Evolutionary conservation across 495 filamentous ascomycete species (phyloP), one percentile per base, ranked within the genome.

Genomic region (Gamarada debralockiae): DNA sequence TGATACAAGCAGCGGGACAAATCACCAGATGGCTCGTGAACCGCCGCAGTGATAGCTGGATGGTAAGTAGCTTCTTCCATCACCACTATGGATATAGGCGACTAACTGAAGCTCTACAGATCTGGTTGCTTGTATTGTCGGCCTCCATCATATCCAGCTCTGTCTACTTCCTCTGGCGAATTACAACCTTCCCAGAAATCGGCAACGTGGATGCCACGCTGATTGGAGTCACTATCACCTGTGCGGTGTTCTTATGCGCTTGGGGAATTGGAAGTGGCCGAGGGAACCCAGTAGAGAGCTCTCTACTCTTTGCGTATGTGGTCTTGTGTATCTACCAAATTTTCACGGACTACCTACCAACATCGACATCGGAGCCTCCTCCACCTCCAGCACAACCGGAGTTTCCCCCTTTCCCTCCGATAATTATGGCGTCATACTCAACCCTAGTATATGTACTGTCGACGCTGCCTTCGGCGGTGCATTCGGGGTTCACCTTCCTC

Each of bases 291-390:
- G 90, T 98, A 33, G 93, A 98, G 70, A 95, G 89, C 61, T 96
- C 92, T 14, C 77, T 98, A 18, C 80, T 98, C 29, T 97, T 98
- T 65, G 92, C 93, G 63, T 98, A 98, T 68, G 82, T 96, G 49
- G 92, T 95, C 12, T 83, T 98, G 55, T 97, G 91, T 74, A 86
- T 97, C 65, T 98, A 98, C 68, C 93, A 98, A 68, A 97, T 97
- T 63, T 98, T 98, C 70, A 98, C 93, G 38, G 93, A 98, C 65
- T 98, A 97, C 69, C 80, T 90, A 58, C 91, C 91, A 8, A 77
- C 78, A 1, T 68, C 78, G 25, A 79, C 80, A 17, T 76, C 79
- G 8, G 73, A 77, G 10, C 64, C 71, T 25, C 65, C 68, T 5
- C 56, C 69, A 31, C 71, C 74, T 22, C 70, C 72, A 15, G 70